These are phyloP conservation scores for Escallonia herrerae DNA, from an alignment of 129 eudicot genomes.

Conservation along the genomic window DNA sequence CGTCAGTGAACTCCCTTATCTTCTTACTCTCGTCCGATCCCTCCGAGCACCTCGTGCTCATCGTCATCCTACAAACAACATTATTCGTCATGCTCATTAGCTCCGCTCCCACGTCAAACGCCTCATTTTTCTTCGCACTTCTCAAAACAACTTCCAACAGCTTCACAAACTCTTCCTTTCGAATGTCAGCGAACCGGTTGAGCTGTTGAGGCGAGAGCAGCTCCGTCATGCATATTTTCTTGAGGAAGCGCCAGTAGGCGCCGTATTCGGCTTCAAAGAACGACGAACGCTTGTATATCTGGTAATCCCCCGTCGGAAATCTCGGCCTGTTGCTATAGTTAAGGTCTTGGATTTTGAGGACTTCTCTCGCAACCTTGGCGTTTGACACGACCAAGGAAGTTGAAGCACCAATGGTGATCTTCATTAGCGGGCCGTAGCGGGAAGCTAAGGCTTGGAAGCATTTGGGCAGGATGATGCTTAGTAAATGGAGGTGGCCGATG, in stretches of 20 bases:
- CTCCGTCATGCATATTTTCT: conserved; percentile 44
- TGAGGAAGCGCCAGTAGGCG: conserved; percentile 43
- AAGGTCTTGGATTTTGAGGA: conserved; percentile 32
- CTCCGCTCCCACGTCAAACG: conserved; percentile 29
- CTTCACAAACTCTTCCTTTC: conserved; percentile 23
- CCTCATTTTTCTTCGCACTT: conserved; percentile 14
- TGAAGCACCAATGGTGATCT: conserved; percentile 18
- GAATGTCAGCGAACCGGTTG: conserved; percentile 23
- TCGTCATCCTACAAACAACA: conserved; percentile 41
- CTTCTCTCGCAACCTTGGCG: conserved; percentile 31
- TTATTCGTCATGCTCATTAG: conserved; percentile 40
- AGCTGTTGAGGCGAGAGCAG: conserved; percentile 33
- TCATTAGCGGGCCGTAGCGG: conserved; percentile 31
- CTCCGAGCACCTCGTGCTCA: conserved; percentile 42
- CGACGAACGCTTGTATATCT: conserved; percentile 18
- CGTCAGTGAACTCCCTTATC: conserved; percentile 32
- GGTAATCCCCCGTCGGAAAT: conserved; percentile 24
- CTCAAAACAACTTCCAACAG: conserved; percentile 18
- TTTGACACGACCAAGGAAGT: conserved; percentile 30
- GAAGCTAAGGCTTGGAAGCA: conserved; percentile 36
- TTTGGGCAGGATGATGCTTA: conserved; percentile 24
- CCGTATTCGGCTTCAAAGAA: conserved; percentile 28
- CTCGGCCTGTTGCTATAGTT: conserved; percentile 22
- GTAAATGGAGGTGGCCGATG: conserved; percentile 48
- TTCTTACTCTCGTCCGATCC: conserved; percentile 23